These are phyloP conservation scores for Phialophora macrospora DNA, from an alignment of 2,329 filamentous ascomycete species.

Conservation along the genomic window DNA sequence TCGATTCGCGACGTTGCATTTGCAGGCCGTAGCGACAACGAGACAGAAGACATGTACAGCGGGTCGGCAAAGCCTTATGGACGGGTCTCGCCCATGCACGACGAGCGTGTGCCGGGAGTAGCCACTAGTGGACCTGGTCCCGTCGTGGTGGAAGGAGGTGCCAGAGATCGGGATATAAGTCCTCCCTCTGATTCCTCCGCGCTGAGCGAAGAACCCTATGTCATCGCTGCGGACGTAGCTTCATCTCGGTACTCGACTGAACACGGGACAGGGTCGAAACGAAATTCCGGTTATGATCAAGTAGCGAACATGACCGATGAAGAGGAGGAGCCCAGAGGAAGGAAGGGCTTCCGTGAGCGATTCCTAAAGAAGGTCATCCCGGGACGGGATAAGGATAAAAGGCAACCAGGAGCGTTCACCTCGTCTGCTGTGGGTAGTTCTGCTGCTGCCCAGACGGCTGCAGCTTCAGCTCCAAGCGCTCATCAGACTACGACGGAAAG, in stretches of 20 bases:
- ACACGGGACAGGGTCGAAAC: conserved; percentile 21
- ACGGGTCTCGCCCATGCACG: conserved; percentile 27
- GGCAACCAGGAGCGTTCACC: conserved; percentile 20
- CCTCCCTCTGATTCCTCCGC: conserved; percentile 33
- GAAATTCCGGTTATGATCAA: conserved; percentile 29
- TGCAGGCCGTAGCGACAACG: conserved; percentile 35
- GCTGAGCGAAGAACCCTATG: conserved; percentile 30
- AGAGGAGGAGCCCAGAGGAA: conserved; percentile 34
- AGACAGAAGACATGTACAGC: conserved; percentile 39
- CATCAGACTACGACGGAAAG: neutral
- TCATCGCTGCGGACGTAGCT: conserved; percentile 34
- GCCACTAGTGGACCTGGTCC: neutral
- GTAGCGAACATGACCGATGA: conserved; percentile 23
- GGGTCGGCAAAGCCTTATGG: conserved; percentile 24
- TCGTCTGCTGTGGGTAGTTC: conserved; percentile 17
- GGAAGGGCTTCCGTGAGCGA: conserved; percentile 34
- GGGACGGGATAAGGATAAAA: conserved; percentile 28
- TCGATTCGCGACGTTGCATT: conserved; percentile 40
- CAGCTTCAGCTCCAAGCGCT: conserved; percentile 6
- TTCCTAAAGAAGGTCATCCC: conserved; percentile 36
- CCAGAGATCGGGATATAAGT: conserved; percentile 31
- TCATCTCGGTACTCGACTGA: conserved; percentile 34
- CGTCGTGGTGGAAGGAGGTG: neutral
- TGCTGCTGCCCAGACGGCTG: conserved; percentile 12
- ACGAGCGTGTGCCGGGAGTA: conserved; percentile 8